Conservation (phyloP, 306 rosid genomes). For the Vigna reflexopilosa region DNA sequence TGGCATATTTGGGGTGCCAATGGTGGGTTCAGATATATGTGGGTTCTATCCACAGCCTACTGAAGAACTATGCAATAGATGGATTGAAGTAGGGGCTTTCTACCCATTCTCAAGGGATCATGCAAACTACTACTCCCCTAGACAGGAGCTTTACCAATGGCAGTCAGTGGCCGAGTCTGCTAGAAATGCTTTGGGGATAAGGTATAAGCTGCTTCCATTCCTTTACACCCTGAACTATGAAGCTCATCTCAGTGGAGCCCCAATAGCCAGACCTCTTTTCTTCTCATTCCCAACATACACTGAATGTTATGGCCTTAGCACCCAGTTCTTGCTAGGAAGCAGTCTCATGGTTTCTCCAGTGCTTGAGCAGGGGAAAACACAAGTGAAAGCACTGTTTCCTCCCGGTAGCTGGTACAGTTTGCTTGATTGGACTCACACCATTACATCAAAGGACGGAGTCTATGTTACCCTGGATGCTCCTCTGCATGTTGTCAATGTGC, state of each 20-base stretch:
- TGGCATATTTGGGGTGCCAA: slow-evolving; percentile 95
- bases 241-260: slow-evolving; percentile 85
- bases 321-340: slow-evolving; percentile 88
- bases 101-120: slow-evolving; percentile 97
- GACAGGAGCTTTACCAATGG: slow-evolving; percentile 99
- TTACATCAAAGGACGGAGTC: slow-evolving; percentile 57
- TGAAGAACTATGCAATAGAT: slow-evolving; percentile 94
- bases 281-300: slow-evolving; percentile 82
- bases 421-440: slow-evolving; percentile 68
- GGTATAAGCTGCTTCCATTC: slow-evolving; percentile 88
- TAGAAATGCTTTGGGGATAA: slow-evolving; percentile 84
- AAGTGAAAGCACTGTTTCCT: slow-evolving; percentile 83
- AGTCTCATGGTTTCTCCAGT: slow-evolving; percentile 89
- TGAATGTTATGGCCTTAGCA: slow-evolving; percentile 72
- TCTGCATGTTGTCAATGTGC: slow-evolving; percentile 83
- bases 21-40: slow-evolving; percentile 98
- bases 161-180: slow-evolving; percentile 85
- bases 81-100: slow-evolving; percentile 99
- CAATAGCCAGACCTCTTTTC: slow-evolving; percentile 97
- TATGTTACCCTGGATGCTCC: slow-evolving; percentile 85
- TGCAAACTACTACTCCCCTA: slow-evolving; percentile 87
- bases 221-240: slow-evolving; percentile 93
- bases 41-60: slow-evolving; percentile 95
- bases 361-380: slow-evolving; percentile 74
- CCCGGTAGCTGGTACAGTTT: slow-evolving; percentile 95